phyloP scores from a whole-genome alignment of 495 filamentous ascomycete genomes.

The Physcia stellaris region DNA sequence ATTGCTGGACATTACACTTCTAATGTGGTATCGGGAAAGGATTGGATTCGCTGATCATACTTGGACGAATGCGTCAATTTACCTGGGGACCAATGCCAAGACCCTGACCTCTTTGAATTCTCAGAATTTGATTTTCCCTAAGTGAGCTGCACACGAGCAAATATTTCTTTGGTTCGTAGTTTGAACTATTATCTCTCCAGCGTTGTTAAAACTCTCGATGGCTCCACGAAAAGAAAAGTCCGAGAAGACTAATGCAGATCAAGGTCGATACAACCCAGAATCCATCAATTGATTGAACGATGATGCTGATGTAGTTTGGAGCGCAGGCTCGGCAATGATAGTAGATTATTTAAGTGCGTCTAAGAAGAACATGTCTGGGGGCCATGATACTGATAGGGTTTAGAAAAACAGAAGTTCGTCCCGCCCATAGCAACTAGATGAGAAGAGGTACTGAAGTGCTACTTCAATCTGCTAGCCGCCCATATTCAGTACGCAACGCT shows the following conservation, averaged over 20 bases:
- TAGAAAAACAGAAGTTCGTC: slow-evolving; percentile 45
- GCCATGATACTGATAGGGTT: no score
- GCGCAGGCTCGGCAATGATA: slow-evolving; percentile 25
- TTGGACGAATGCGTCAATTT: no score
- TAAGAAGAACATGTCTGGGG: background rate
- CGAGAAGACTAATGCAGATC: slow-evolving; percentile 26
- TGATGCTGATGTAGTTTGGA: no score
- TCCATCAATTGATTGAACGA: no score
- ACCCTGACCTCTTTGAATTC: no score
- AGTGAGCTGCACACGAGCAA: no score
- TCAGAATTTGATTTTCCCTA: no score
- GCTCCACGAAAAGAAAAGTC: slow-evolving; percentile 37
- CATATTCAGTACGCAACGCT: slow-evolving; percentile 38
- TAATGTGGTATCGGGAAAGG: no score
- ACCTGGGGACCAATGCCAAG: no score
- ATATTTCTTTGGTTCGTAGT: no score
- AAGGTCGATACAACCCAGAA: slow-evolving; percentile 23
- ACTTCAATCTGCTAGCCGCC: slow-evolving; percentile 30
- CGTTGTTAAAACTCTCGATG: slow-evolving; percentile 19
- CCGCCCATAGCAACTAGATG: background rate
- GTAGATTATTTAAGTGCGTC: slow-evolving; percentile 46
- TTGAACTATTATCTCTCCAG: background rate
- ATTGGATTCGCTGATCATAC: no score
- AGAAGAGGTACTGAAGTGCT: slow-evolving; percentile 4
- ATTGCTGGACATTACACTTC: no score